Evolutionary conservation across 768 basidiomycete species (phyloP).

Genomic region (Pleurotus sapidus): DNA sequence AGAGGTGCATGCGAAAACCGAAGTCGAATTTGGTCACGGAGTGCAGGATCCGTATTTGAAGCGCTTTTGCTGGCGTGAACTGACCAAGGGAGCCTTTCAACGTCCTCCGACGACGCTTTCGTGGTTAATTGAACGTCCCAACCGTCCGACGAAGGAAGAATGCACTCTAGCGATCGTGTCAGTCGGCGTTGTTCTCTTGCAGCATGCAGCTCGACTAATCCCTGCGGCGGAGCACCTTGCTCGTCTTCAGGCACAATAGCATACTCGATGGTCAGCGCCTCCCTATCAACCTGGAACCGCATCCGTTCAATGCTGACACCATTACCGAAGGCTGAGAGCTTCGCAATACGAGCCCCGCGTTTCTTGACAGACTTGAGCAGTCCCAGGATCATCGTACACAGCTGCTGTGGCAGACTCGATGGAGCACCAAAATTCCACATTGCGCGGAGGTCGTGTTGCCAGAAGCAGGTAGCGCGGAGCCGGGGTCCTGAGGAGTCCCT

Average conservation of each 20-base stretch:
- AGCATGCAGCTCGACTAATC: constrained; percentile 62
- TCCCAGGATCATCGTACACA: constrained; percentile 82
- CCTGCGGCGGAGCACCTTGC: constrained; percentile 39
- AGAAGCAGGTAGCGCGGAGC: constrained; percentile 86
- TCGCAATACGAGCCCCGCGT: constrained; percentile 72
- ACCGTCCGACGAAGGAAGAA: constrained; percentile 71
- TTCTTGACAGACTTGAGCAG: constrained; percentile 78
- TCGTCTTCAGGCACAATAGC: constrained; percentile 77
- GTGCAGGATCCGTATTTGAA: constrained; percentile 26
- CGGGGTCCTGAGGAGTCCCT: constrained; percentile 32
- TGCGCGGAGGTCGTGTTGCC: constrained; percentile 91
- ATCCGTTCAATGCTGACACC: constrained; percentile 79
- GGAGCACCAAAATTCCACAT: constrained; percentile 78
- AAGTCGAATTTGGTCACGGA: constrained; percentile 54
- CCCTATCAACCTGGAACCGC: constrained; percentile 78
- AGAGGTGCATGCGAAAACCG: constrained; percentile 71
- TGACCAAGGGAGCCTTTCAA: constrained; percentile 74
- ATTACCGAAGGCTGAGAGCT: constrained; percentile 74
- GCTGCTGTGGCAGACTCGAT: constrained; percentile 67
- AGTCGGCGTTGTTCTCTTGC: constrained; percentile 67
- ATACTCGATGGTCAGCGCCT: constrained; percentile 82
- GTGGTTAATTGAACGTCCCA: constrained; percentile 86
- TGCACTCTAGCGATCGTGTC: constrained; percentile 76
- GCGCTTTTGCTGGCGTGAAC: constrained; percentile 52
- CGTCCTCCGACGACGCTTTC: constrained; percentile 69